These are phyloP conservation scores for Colletotrichum melonis DNA, from an alignment of 2,329 filamentous ascomycete genomes.

Conservation along the genomic window DNA sequence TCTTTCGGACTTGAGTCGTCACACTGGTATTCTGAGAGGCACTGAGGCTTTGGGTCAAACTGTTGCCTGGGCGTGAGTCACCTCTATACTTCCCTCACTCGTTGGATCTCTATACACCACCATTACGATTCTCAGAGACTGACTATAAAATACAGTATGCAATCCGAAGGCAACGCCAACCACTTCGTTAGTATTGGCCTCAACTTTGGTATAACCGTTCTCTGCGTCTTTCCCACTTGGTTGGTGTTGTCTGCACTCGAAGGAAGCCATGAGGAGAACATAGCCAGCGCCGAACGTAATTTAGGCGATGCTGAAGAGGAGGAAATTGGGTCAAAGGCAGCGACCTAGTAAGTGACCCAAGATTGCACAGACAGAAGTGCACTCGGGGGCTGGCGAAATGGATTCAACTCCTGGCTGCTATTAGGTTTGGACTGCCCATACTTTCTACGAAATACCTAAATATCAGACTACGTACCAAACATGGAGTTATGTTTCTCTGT, in stretches of 20 bases:
- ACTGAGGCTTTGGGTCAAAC: constrained; percentile 18
- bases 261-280: constrained; percentile 1
- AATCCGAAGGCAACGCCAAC: constrained; percentile 23
- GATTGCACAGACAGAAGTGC: too few relatives aligned
- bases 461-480: neutral
- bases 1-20: constrained; percentile 21
- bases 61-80: constrained; percentile 17
- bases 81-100: neutral
- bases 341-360: neutral
- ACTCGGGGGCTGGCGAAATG: neutral
- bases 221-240: constrained; percentile 13
- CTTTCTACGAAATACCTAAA: neutral
- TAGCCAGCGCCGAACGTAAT: neutral
- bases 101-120: neutral
- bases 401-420: neutral
- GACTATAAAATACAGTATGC: neutral
- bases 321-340: neutral
- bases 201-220: constrained; percentile 16
- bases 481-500: neutral
- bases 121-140: neutral
- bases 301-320: neutral
- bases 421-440: neutral
- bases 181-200: constrained; percentile 23
- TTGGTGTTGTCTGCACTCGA: constrained; percentile 11
- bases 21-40: constrained; percentile 18